A percentile compares a stretch with the other conserved stretches of the same genome.
Conservation (phyloP, 768 basidiomycete genomes). For the Mycena indigotica region DNA sequence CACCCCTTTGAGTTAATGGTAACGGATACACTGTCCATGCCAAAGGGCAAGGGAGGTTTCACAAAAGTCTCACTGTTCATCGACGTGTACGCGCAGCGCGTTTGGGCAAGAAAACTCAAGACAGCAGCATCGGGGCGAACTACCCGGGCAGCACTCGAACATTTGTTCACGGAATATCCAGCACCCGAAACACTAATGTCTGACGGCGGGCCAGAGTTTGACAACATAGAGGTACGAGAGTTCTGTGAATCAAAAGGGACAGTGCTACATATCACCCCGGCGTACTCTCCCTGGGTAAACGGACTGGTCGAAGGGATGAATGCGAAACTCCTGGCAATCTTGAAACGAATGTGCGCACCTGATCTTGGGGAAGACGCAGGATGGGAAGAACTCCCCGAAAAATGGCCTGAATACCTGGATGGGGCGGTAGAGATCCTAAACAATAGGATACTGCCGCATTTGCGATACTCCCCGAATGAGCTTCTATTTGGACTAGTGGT, state of each 20-base stretch:
- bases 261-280: conserved; percentile 2
- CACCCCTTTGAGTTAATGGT: conserved; percentile 17
- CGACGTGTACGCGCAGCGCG: conserved; percentile 13
- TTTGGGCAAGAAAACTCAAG: conserved; percentile 12
- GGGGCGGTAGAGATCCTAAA: conserved; percentile 11
- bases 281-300: conserved; percentile 34
- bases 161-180: conserved; percentile 1
- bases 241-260: not conserved
- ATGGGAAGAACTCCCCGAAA: conserved; percentile 6
- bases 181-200: conserved; percentile 17
- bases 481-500: not conserved
- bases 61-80: conserved; percentile 7
- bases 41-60: conserved; percentile 13
- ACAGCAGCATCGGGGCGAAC: not conserved
- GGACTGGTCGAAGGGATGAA: conserved; percentile 32
- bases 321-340: conserved; percentile 14
- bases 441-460: not conserved
- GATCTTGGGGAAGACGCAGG: conserved; percentile 19
- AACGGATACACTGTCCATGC: conserved; percentile 9
- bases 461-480: not conserved
- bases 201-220: conserved; percentile 3
- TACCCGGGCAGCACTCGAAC: conserved; percentile 10
- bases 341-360: conserved; percentile 26
- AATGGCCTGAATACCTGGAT: conserved; percentile 31
- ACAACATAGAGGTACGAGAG: not conserved